phyloP scores from a whole-genome alignment of 805 yeast genomes.

The Saturnispora dispora region DNA sequence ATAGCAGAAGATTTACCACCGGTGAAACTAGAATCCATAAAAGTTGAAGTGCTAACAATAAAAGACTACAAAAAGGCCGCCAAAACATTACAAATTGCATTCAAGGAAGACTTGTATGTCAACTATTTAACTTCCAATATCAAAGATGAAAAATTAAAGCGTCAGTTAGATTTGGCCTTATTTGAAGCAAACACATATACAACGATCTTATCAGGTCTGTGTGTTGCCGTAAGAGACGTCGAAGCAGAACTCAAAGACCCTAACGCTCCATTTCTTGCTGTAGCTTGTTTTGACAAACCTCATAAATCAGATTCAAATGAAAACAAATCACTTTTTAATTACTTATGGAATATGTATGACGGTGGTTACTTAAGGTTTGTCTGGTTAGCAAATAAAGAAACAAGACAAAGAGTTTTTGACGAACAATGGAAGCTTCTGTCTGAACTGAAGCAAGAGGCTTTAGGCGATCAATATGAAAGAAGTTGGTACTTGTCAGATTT shows the following conservation, averaged over 20 bases:
- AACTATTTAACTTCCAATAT: slow-evolving; percentile 39
- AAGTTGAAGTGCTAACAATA: slow-evolving; percentile 26
- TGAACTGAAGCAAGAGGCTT: slow-evolving; percentile 34
- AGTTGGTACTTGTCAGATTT: slow-evolving; percentile 53
- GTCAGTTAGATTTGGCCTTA: slow-evolving; percentile 38
- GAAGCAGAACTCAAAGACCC: slow-evolving; percentile 34
- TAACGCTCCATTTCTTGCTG: slow-evolving; percentile 41
- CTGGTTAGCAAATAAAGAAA: slow-evolving; percentile 32
- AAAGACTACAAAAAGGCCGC: slow-evolving; percentile 49
- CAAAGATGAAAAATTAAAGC: slow-evolving; percentile 27
- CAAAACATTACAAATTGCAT: slow-evolving; percentile 42
- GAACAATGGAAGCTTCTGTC: slow-evolving; percentile 42
- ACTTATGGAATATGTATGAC: slow-evolving; percentile 27
- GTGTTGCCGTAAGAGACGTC: slow-evolving; percentile 41
- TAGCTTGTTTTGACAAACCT: slow-evolving; percentile 39
- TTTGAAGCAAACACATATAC: slow-evolving; percentile 48
- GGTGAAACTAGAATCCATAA: slow-evolving; percentile 9
- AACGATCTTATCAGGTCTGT: slow-evolving; percentile 40
- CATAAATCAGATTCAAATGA: slow-evolving; percentile 11
- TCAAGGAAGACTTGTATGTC: slow-evolving; percentile 46
- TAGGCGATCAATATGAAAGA: slow-evolving; percentile 31
- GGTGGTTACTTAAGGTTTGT: slow-evolving; percentile 27
- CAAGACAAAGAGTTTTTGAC: slow-evolving; percentile 40
- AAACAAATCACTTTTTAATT: slow-evolving; percentile 25
- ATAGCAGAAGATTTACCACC: slow-evolving; percentile 2